Base-by-base conservation (phyloP, 176 grass and related monocot species). In the Paspalum notatum region DNA sequence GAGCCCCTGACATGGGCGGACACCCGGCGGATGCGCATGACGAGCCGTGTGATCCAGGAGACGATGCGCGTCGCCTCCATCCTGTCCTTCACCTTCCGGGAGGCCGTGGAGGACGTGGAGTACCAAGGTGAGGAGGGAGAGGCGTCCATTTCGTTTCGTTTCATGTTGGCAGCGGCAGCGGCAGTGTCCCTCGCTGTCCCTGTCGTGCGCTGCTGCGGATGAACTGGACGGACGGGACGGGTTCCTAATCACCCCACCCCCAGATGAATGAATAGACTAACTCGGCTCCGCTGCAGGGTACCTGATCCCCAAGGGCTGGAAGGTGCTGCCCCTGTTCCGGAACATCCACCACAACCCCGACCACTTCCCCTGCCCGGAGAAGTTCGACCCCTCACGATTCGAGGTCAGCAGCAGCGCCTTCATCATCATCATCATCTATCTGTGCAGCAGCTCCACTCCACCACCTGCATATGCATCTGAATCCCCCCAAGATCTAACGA, bases 271-370 rank as follows among this genome's bases (percentile, higher is more conserved):
- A 71, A 85, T 71, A 26, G 64, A 81, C 77, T 40, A 55, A 81
- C 81, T 81, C 68, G 18, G 9, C n/a, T 41, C 75, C 4, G 16
- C 17, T 87, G 76, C 89, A 99, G 97, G 97, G 38, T 99, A 96
- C 84, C 91, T 99, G 14, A 99, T 99, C 67, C 97, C 97, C 70
- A 99, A 99, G 83, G 97, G 97, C 41, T 99, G 97, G 97, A 99
- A 99, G 64, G 97, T 99, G 59, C 54, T 99, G 71, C 97, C 97
- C 42, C 85, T 99, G 71, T 99, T 99, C 80, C 83, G 97, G 61
- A 99, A 99, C 89, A 99, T 99, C 74, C 97, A 99, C 81, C 97
- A 96, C 85, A 93, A 81, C 76, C 84, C 97, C 15, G 91, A 96
- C 68, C 92, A 91, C 87, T 99, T 93, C 72, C 51, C 89, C 4